Conservation (phyloP, 2,329 filamentous ascomycete species). For the Scedosporium apiospermum region DNA sequence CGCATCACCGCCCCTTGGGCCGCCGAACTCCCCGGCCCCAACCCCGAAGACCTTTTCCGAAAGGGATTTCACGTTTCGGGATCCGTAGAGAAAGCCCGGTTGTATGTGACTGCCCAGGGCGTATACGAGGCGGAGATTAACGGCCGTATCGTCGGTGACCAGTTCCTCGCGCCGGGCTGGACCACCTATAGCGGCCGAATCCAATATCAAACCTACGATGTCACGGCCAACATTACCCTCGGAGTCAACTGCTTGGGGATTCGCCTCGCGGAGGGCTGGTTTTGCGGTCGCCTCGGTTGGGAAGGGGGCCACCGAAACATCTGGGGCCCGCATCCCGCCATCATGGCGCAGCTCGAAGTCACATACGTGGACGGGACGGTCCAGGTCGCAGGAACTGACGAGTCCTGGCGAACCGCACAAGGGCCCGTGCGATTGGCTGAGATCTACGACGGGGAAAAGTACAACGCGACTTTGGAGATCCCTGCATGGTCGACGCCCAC, state of each 20-base stretch:
- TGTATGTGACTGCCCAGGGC: conserved; percentile 37
- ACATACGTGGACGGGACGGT: conserved; percentile 5
- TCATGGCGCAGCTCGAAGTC: conserved; percentile 29
- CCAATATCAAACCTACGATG: conserved; percentile 44
- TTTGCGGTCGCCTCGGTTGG: conserved; percentile 24
- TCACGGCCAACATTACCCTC: conserved; percentile 27
- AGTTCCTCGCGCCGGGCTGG: conserved; percentile 42
- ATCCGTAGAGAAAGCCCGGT: conserved; percentile 19
- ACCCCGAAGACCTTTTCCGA: conserved; percentile 23
- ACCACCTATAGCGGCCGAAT: conserved; percentile 38
- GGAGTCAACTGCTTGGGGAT: conserved; percentile 26
- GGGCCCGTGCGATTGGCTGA: conserved; percentile 9
- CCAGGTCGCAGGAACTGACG: conserved; percentile 25
- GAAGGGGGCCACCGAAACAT: conserved; percentile 20
- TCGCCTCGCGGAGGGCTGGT: conserved; percentile 42
- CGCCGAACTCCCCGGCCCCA: conserved; percentile 15
- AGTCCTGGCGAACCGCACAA: conserved; percentile 21
- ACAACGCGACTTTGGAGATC: conserved; percentile 7
- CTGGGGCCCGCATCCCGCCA: conserved; percentile 27
- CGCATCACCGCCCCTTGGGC: conserved; percentile 9
- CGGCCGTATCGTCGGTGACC: conserved; percentile 27
- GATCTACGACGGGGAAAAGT: conserved; percentile 12
- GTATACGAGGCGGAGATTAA: conserved; percentile 39
- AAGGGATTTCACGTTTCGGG: conserved; percentile 20
- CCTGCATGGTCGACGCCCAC: conserved; percentile 8